Conservation (phyloP, 352 stramenopile genomes). For the Globisporangium camurandrum region DNA sequence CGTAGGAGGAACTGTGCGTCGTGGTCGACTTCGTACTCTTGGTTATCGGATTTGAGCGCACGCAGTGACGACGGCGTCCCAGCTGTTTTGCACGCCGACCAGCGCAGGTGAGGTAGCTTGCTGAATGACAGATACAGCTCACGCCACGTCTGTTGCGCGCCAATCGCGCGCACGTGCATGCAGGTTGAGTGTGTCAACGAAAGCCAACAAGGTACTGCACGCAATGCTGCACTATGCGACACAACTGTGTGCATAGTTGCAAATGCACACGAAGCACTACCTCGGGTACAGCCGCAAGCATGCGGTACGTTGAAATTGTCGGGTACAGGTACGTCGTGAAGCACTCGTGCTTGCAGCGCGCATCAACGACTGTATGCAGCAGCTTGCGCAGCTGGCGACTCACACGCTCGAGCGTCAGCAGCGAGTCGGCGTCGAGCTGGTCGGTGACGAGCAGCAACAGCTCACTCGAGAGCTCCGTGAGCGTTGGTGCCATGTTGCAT, state of each 20-base stretch:
- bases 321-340: conserved; percentile 47
- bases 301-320: conserved; percentile 59
- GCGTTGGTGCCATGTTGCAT: neutral
- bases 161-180: neutral
- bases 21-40: conserved; percentile 49
- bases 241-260: neutral
- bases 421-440: conserved; percentile 25
- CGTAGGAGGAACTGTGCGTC: conserved; percentile 32
- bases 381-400: conserved; percentile 9
- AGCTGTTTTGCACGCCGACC: conserved; percentile 29
- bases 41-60: conserved; percentile 56
- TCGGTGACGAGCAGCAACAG: conserved; percentile 24
- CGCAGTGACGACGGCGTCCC: conserved; percentile 45
- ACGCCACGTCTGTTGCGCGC: conserved; percentile 36
- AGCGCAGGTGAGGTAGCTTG: conserved; percentile 24
- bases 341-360: conserved; percentile 58
- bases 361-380: conserved; percentile 14
- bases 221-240: neutral
- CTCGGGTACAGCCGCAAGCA: conserved; percentile 41
- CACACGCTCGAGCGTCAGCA: conserved; percentile 33
- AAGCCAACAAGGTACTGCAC: neutral
- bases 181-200: too few species aligned
- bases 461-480: conserved; percentile 31
- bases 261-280: conserved; percentile 5
- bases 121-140: conserved; percentile 49